Conservation (phyloP, 441 rosid genomes). For the Adansonia madagascariensis region DNA sequence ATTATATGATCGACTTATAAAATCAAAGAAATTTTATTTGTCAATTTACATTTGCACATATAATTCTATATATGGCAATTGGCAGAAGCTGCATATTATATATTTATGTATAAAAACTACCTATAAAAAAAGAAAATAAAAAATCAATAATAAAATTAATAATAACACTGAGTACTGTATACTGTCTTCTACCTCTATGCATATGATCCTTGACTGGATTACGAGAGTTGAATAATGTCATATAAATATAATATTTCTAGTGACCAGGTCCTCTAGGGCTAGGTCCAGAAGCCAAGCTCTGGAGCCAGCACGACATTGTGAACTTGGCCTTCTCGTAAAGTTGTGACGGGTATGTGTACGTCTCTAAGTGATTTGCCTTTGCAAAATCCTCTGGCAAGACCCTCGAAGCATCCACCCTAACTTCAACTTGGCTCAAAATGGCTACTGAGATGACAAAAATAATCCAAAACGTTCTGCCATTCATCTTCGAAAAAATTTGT, state of each 20-base stretch:
- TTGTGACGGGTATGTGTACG: constrained; percentile 22
- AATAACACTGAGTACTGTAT: not conserved
- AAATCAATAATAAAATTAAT: not conserved
- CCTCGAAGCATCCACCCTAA: constrained; percentile 34
- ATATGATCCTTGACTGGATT: not conserved
- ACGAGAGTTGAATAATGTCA: not conserved
- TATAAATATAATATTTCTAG: constrained; percentile 10
- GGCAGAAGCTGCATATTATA: not conserved
- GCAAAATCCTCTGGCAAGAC: constrained; percentile 43
- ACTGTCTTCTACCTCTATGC: not conserved
- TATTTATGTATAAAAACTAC: not conserved
- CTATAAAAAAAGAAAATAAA: not conserved
- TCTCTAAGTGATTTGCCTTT: constrained; percentile 33
- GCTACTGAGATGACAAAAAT: constrained; percentile 30
- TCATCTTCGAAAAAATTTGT: constrained; percentile 27
- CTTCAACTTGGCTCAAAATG: constrained; percentile 24
- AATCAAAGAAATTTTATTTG: not conserved
- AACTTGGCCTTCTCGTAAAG: constrained; percentile 44
- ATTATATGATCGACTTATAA: no score
- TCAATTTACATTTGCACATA: constrained; percentile 5
- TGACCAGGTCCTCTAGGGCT: constrained; percentile 57
- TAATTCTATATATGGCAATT: not conserved
- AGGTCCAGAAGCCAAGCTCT: constrained; percentile 49
- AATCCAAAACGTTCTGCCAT: constrained; percentile 28
- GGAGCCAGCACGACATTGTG: constrained; percentile 47